Evolutionary conservation across 345 rosid species (phyloP).

Genomic region (Salix suchowensis): DNA sequence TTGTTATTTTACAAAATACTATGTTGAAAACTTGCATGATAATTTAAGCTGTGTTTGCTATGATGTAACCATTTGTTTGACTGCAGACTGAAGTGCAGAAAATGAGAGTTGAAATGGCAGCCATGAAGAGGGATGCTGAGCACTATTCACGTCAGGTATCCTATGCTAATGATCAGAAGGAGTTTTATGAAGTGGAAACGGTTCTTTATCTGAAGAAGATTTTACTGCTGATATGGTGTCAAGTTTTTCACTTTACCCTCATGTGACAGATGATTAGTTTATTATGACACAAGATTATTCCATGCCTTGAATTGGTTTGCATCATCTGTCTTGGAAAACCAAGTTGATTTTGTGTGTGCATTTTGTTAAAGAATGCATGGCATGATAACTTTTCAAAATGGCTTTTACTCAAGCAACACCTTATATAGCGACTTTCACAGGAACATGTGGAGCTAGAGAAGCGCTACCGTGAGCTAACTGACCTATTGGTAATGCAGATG

Average conservation of each 20-base stretch:
- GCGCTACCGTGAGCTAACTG: conserved; percentile 95
- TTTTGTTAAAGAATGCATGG: conserved; percentile 1
- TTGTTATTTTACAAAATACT: neutral
- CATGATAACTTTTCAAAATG: neutral
- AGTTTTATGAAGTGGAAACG: neutral
- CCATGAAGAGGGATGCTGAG: conserved; percentile 99
- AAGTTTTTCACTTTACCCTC: neutral
- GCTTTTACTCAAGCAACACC: conserved; percentile 9
- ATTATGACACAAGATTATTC: neutral
- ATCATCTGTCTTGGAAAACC: neutral
- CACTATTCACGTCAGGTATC: conserved; percentile 96
- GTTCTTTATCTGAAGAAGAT: neutral
- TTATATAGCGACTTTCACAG: conserved; percentile 37
- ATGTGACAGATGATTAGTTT: neutral
- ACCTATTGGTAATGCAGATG: conserved; percentile 72
- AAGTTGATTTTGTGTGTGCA: neutral
- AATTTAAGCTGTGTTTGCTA: neutral
- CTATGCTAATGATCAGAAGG: neutral
- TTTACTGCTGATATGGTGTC: neutral
- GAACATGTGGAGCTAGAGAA: conserved; percentile 98
- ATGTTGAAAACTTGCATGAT: neutral
- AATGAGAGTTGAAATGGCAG: conserved; percentile 95
- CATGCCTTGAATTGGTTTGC: neutral
- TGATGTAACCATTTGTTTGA: conserved; percentile 13
- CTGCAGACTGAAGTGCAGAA: conserved; percentile 89